phyloP scores from a whole-genome alignment of 768 basidiomycete genomes.

The Boletus insuetus region DNA sequence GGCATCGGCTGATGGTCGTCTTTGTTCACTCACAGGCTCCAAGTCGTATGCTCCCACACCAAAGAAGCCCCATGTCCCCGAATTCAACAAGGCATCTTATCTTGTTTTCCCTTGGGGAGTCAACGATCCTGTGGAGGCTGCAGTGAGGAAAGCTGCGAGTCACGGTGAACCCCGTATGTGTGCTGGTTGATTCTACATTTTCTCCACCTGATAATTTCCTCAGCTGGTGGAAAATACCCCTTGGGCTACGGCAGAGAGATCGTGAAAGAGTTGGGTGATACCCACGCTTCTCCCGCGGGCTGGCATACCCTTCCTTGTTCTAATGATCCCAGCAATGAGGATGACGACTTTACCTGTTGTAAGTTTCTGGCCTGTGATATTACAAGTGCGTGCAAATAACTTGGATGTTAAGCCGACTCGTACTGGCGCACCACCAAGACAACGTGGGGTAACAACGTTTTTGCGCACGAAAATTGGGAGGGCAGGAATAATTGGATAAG shows the following conservation, averaged over 20 bases:
- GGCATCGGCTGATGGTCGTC: not conserved
- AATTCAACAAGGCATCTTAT: conserved; percentile 47
- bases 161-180: conserved; percentile 18
- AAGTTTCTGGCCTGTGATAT: not conserved
- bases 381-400: not conserved
- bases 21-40: not conserved
- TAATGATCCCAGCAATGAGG: conserved; percentile 54
- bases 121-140: conserved; percentile 75
- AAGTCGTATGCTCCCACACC: conserved; percentile 9
- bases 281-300: conserved; percentile 78
- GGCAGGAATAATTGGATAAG: conserved; percentile 60
- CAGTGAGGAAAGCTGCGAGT: conserved; percentile 12
- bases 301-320: conserved; percentile 84
- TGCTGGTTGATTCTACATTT: not conserved
- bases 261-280: conserved; percentile 69
- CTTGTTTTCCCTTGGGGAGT: conserved; percentile 77
- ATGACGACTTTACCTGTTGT: conserved; percentile 14
- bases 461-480: conserved; percentile 93
- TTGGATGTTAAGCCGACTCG: conserved; percentile 21
- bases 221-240: conserved; percentile 5
- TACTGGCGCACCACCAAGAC: conserved; percentile 68
- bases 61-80: conserved; percentile 11
- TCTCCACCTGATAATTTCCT: not conserved
- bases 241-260: conserved; percentile 29
- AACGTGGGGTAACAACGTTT: conserved; percentile 89